Base-by-base conservation (phyloP, 768 basidiomycete genomes). In the Tylopilus rubrobrunneus region DNA sequence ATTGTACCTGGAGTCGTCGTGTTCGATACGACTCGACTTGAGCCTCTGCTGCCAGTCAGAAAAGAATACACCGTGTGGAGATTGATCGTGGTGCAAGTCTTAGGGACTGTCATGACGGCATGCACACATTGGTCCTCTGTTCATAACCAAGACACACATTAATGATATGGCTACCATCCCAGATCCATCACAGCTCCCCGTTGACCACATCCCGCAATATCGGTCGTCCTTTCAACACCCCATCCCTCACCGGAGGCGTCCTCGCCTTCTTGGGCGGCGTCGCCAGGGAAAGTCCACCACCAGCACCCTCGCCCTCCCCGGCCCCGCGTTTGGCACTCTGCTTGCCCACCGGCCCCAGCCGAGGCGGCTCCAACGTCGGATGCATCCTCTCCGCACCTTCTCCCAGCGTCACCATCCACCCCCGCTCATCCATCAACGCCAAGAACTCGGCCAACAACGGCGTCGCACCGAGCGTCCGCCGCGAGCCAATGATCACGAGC, bases 401-500 rank as follows among this genome's bases (percentile, higher is more conserved):
- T 0, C 77, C 79, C 45, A 97, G 73, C 11, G 60, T 56, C 42
- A 88, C 69, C 29, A 91, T 79, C 97, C 97, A 98, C 0, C 73
- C 72, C 48, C 76, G 78, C 27, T 66, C 73, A 10, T 89, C 79
- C 83, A 97, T 86, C 46, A 98, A 74, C 10, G 72, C 66, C 58
- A 98, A 83, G 71, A 98, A 95, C 27, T 87, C 81, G 2, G 72
- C 67, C 36, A 98, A 72, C 29, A 97, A 68, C 0, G 83, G 70
- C 0, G 81, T 79, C 27, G 68, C 65, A 40, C 80, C 68, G 10
- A 99, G 76, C 1, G 96, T 99, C 62, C 73, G 80, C 40, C 86
- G 78, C 0, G 92, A 95, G 5, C 97, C 96, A 61, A 99, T 78
- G 53, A 99, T 87, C 69, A 98, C 77, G 3, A 99, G 74, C 73